These are phyloP conservation scores for Helicostylum pulchrum DNA, from an alignment of 192 early-diverging fungal species.

Conservation along the genomic window DNA sequence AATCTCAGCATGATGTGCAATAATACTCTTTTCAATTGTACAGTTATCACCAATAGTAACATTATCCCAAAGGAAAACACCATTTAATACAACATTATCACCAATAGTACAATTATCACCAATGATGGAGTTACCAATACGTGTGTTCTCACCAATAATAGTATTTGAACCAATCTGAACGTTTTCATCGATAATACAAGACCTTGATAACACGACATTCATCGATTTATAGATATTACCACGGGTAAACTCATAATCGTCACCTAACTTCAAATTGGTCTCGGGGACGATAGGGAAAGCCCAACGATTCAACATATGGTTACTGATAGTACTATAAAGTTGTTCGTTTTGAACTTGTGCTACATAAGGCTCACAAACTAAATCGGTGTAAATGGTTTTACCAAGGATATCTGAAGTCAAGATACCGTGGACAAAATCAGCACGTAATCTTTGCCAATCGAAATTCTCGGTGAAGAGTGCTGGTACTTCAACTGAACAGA, in stretches of 20 bases:
- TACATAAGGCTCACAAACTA: conserved; percentile 65
- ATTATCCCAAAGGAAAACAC: conserved; percentile 85
- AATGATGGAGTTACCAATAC: conserved; percentile 76
- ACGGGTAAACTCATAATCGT: conserved; percentile 68
- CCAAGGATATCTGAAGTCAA: conserved; percentile 82
- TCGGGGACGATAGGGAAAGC: conserved; percentile 94
- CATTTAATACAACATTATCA: conserved; percentile 70
- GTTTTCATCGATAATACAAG: conserved; percentile 66
- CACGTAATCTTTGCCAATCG: conserved; percentile 90
- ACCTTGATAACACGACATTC: conserved; percentile 68
- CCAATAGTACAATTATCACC: conserved; percentile 82
- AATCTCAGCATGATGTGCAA: conserved; percentile 71
- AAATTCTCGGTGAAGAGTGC: conserved; percentile 95
- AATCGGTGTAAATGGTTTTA: conserved; percentile 84
- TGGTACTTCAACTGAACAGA: conserved; percentile 88
- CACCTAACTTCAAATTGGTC: conserved; percentile 67
- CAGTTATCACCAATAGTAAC: conserved; percentile 67
- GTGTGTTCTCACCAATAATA: conserved; percentile 68
- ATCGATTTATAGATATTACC: conserved; percentile 85
- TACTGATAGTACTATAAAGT: conserved; percentile 74
- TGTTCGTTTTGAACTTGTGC: conserved; percentile 64
- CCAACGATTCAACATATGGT: conserved; percentile 89
- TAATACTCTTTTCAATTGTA: conserved; percentile 63
- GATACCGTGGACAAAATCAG: conserved; percentile 89
- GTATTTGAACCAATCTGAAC: conserved; percentile 80